Conservation (phyloP, 768 basidiomycete species). For the Suillus brevipes region DNA sequence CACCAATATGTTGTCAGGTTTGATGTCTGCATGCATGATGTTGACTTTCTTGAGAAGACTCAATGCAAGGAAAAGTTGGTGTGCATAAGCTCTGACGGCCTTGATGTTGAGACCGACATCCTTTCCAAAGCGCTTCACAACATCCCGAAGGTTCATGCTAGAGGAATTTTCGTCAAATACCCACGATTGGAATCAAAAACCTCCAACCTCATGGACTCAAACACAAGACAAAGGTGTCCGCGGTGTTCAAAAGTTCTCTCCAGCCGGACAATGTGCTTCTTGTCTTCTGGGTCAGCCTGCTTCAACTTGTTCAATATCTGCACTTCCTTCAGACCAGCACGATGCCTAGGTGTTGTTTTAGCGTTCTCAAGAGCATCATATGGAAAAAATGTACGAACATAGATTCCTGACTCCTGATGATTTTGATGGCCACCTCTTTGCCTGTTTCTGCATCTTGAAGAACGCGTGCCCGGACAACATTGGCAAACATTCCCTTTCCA, state of each 20-base stretch:
- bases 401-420: constrained; percentile 91
- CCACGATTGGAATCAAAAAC: not conserved
- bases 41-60: constrained; percentile 84
- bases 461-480: constrained; percentile 88
- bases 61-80: constrained; percentile 90
- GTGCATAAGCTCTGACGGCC: constrained; percentile 98
- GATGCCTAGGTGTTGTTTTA: constrained; percentile 61
- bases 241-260: constrained; percentile 96
- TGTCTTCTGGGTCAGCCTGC: constrained; percentile 93
- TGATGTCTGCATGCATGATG: constrained; percentile 98
- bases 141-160: constrained; percentile 98
- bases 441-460: constrained; percentile 62
- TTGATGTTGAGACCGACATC: constrained; percentile 95
- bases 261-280: constrained; percentile 92
- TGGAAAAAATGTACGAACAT: constrained; percentile 61
- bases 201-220: constrained; percentile 85
- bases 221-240: constrained; percentile 94
- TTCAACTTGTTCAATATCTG: constrained; percentile 85
- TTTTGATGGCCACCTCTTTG: constrained; percentile 95
- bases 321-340: constrained; percentile 90
- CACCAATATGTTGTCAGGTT: constrained; percentile 96
- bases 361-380: constrained; percentile 5
- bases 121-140: constrained; percentile 97
- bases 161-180: constrained; percentile 14
- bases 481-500: constrained; percentile 99